Base-by-base conservation (phyloP, 2,329 filamentous ascomycete genomes). In the Colletotrichum australisinense region DNA sequence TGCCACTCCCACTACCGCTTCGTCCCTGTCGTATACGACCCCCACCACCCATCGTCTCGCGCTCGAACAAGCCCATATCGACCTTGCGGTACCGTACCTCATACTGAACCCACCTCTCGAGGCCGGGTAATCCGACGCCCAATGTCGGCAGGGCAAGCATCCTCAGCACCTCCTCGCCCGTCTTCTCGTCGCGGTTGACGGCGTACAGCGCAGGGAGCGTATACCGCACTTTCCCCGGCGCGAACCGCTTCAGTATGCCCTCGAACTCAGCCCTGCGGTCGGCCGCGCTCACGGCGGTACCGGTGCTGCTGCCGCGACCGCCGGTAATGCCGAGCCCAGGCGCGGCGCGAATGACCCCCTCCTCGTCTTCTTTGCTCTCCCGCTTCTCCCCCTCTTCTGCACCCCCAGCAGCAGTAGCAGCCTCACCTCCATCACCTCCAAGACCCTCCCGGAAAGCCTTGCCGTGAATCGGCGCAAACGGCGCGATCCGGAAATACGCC, bases 181-280 rank as follows among this genome's bases (percentile, higher is more conserved):
- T 67, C 24, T 74, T 56, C 28, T 74, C 64, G 55, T 49, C 63
- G 16, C 8, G 59, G 56, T 88, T 81, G 2, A 84, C 80, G 8
- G 83, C 81, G 77, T 91, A 91, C 8, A 91, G 78, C 1, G 86
- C 89, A 0, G 89, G 89, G 2, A 91, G 79, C 0, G 88, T 88
- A 73, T 85, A 91, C 14, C 89, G 83, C 16, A 87, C 83, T 78
- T 91, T 91, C 0, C 85, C 87, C 0, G 88, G 88, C 0, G 89
- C 89, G 67, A 88, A 84, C 7, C 82, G 79, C 72, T 85, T 86
- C 22, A 91, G 83, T 9, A 86, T 69, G 2, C 79, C 79, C 35
- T 84, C 82, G 0, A 91, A 80, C 19, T 76, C 75, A 2, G 77
- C 70, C 58, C 83, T 65, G 76, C 81, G 72, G 69, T 78, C 62